phyloP scores from a whole-genome alignment of 73 alveolate genomes.

The Uronychia binucleata region DNA sequence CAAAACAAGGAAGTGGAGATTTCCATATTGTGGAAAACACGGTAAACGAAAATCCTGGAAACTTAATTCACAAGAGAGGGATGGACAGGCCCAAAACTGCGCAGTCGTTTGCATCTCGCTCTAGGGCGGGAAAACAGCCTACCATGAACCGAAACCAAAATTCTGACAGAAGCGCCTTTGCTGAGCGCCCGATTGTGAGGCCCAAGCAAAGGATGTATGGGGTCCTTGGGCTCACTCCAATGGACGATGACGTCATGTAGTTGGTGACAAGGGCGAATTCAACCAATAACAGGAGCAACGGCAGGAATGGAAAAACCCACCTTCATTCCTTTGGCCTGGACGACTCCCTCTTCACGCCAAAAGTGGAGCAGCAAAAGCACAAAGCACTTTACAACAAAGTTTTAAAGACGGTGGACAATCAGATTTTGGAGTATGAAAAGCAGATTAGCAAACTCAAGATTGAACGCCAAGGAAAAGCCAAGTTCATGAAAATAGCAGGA shows the following conservation, averaged over 20 bases:
- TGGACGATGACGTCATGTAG: background rate
- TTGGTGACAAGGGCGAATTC: background rate
- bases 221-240: slow-evolving; percentile 1
- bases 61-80: too few relatives aligned
- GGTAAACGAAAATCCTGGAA: too few relatives aligned
- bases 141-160: background rate
- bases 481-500: background rate
- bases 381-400: background rate
- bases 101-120: too few relatives aligned
- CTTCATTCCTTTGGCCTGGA: too few relatives aligned
- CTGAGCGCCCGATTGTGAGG: background rate
- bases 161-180: background rate
- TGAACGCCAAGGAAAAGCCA: background rate
- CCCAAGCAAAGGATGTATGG: slow-evolving; percentile 4
- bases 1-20: too few relatives aligned
- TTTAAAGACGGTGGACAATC: background rate
- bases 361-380: background rate
- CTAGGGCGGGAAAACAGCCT: too few relatives aligned
- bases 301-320: background rate
- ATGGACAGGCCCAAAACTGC: too few relatives aligned
- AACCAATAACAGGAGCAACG: background rate
- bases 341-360: background rate
- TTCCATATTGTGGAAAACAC: too few relatives aligned
- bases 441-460: background rate
- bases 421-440: background rate